phyloP scores from a whole-genome alignment of 805 yeast species.

The Yarrowia yakushimensis region DNA sequence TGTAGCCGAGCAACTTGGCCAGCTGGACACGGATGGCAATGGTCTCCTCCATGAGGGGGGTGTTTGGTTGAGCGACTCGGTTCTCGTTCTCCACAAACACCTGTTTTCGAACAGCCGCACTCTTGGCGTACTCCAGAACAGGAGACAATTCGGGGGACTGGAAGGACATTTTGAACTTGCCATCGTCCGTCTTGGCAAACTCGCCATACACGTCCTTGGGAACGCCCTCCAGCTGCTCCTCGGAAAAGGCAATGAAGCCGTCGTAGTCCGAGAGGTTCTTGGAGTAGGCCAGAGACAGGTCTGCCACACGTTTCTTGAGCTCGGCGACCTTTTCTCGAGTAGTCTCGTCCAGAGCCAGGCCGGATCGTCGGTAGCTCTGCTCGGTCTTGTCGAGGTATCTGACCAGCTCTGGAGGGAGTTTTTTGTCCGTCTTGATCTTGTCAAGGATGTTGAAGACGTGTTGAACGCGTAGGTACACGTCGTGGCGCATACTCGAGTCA shows the following conservation, averaged over 20 bases:
- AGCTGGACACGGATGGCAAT: slow-evolving; percentile 58
- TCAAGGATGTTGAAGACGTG: slow-evolving; percentile 44
- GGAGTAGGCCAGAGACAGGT: slow-evolving; percentile 52
- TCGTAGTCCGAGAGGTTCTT: slow-evolving; percentile 70
- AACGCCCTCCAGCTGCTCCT: slow-evolving; percentile 68
- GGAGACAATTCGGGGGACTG: slow-evolving; percentile 80
- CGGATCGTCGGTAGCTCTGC: slow-evolving; percentile 59
- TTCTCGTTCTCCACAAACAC: slow-evolving; percentile 68
- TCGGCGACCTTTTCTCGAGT: slow-evolving; percentile 56
- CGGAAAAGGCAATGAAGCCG: slow-evolving; percentile 56
- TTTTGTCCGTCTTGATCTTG: slow-evolving; percentile 6
- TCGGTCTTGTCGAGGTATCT: slow-evolving; percentile 57
- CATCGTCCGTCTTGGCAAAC: slow-evolving; percentile 43
- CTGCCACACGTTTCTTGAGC: slow-evolving; percentile 58
- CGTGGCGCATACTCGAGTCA: slow-evolving; percentile 64
- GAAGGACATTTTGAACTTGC: slow-evolving; percentile 61
- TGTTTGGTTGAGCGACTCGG: slow-evolving; percentile 59
- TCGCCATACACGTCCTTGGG: slow-evolving; percentile 63
- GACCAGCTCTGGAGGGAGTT: slow-evolving; percentile 51
- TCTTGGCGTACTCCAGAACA: slow-evolving; percentile 66
- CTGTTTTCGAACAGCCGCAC: slow-evolving; percentile 58
- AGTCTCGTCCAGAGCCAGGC: slow-evolving; percentile 58
- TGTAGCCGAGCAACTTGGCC: slow-evolving; percentile 63
- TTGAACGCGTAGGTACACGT: slow-evolving; percentile 58
- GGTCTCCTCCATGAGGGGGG: slow-evolving; percentile 55